phyloP scores from a whole-genome alignment of 768 basidiomycete species.

The Saitozyma podzolica region DNA sequence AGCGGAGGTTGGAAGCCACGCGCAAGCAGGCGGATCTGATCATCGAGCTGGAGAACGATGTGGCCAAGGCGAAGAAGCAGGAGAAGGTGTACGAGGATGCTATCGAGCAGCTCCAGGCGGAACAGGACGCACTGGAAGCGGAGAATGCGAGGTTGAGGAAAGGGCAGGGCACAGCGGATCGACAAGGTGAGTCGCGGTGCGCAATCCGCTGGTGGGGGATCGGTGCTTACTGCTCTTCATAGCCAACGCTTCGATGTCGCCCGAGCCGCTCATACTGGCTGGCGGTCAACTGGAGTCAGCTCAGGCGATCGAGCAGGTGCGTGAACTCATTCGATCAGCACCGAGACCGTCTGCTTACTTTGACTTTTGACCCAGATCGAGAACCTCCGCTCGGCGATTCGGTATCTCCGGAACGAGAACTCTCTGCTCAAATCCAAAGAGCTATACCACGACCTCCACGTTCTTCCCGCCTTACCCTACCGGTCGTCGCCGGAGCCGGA shows the following conservation, averaged over 20 bases:
- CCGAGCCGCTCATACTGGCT: slow-evolving; percentile 11
- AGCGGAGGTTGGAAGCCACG: slow-evolving; percentile 83
- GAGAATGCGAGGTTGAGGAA: slow-evolving; percentile 76
- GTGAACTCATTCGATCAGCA: slow-evolving; percentile 12
- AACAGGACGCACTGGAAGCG: slow-evolving; percentile 80
- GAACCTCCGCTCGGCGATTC: slow-evolving; percentile 82
- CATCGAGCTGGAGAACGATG: slow-evolving; percentile 73
- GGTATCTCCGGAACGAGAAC: slow-evolving; percentile 91
- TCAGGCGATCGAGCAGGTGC: slow-evolving; percentile 81
- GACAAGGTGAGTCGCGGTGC: slow-evolving; percentile 61
- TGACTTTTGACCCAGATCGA: slow-evolving; percentile 65
- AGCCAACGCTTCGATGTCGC: slow-evolving; percentile 59
- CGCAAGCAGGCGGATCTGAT: slow-evolving; percentile 88
- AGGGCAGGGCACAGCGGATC: slow-evolving; percentile 57
- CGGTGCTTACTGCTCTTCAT: slow-evolving; percentile 56
- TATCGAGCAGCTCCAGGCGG: slow-evolving; percentile 86
- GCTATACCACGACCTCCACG: slow-evolving; percentile 75
- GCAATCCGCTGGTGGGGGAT: background rate
- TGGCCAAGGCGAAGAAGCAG: slow-evolving; percentile 79
- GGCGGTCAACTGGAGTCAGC: slow-evolving; percentile 77
- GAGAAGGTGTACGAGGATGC: slow-evolving; percentile 89
- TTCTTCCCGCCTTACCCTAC: slow-evolving; percentile 65
- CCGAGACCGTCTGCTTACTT: background rate
- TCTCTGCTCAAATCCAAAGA: slow-evolving; percentile 90
- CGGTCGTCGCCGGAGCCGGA: slow-evolving; percentile 47